These are phyloP conservation scores for Rubroshorea leprosula DNA, from an alignment of 345 rosid species.

Conservation along the genomic window DNA sequence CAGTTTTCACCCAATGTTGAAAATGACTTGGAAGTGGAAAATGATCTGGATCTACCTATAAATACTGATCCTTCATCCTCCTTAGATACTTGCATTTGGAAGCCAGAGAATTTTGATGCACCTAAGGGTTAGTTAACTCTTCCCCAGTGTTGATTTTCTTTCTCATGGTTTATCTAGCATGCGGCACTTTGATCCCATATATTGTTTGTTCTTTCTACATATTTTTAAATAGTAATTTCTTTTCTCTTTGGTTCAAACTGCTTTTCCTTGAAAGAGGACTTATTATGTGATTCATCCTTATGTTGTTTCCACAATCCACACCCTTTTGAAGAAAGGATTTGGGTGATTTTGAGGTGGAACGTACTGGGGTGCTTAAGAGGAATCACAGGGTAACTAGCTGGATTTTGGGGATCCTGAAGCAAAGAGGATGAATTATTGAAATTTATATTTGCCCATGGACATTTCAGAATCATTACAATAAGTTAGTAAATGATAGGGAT, in stretches of 20 bases:
- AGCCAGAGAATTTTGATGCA: constrained; percentile 53
- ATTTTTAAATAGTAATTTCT: background rate
- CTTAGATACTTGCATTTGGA: constrained; percentile 38
- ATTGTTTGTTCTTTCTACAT: background rate
- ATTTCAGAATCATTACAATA: too few relatives aligned
- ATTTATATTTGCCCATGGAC: too few relatives aligned
- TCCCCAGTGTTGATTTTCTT: constrained; percentile 14
- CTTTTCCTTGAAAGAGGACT: background rate
- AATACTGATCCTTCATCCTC: constrained; percentile 33
- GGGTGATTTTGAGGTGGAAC: too few relatives aligned
- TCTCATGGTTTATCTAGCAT: background rate
- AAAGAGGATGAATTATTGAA: too few relatives aligned
- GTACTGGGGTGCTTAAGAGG: too few relatives aligned
- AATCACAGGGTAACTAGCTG: too few relatives aligned
- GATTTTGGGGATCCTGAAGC: too few relatives aligned
- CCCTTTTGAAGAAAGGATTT: background rate
- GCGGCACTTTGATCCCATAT: background rate
- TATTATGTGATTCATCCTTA: background rate
- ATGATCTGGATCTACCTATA: constrained; percentile 23
- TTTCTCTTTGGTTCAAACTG: background rate
- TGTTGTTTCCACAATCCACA: background rate
- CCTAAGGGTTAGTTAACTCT: constrained; percentile 60
- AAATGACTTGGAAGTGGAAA: constrained; percentile 37
- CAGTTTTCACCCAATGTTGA: constrained; percentile 28
- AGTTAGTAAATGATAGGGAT: too few relatives aligned